These are phyloP conservation scores for Coprinopsis marcescibilis DNA, from an alignment of 768 basidiomycete genomes.

Conservation along the genomic window DNA sequence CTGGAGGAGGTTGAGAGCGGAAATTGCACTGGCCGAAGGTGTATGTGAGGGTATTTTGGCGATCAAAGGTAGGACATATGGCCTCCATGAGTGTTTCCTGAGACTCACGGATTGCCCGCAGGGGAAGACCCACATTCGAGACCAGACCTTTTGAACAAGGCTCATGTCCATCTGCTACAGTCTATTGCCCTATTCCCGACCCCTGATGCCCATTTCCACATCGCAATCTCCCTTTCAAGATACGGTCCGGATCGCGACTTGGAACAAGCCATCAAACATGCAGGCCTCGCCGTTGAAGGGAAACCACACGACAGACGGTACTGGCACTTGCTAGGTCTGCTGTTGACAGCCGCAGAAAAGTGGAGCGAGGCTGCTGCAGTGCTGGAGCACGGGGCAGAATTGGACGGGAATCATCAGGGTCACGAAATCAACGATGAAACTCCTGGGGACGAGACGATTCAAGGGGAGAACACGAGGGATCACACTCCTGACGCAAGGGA, in stretches of 20 bases:
- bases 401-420: conserved; percentile 27
- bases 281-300: conserved; percentile 68
- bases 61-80: conserved; percentile 47
- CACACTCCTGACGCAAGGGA: no score
- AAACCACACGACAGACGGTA: conserved; percentile 31
- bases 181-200: conserved; percentile 47
- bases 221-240: conserved; percentile 72
- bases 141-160: conserved; percentile 48
- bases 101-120: conserved; percentile 27
- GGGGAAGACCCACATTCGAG: conserved; percentile 65
- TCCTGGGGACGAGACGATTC: conserved; percentile 10
- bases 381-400: conserved; percentile 66
- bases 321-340: conserved; percentile 87
- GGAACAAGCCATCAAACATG: conserved; percentile 58
- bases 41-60: conserved; percentile 69
- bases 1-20: conserved; percentile 45
- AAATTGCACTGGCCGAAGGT: conserved; percentile 64
- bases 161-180: conserved; percentile 43
- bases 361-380: conserved; percentile 75
- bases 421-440: conserved; percentile 15
- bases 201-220: conserved; percentile 62
- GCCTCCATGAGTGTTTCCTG: neutral
- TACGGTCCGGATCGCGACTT: conserved; percentile 65
- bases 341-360: conserved; percentile 74
- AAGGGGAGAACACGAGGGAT: no score